Conservation (phyloP, 352 stramenopile genomes). For the Salisapilia sapeloensis region DNA sequence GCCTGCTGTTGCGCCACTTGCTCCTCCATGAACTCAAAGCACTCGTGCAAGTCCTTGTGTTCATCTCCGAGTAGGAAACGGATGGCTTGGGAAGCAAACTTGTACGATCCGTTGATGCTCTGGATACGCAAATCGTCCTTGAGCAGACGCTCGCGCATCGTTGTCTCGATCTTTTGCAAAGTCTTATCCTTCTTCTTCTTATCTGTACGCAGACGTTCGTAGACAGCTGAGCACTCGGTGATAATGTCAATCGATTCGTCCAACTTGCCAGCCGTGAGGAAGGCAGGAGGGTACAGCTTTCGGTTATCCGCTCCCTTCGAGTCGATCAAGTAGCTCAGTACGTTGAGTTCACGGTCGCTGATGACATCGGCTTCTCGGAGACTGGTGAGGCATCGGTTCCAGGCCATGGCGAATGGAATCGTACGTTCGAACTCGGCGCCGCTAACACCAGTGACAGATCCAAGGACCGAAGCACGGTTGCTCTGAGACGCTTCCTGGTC, state of each 20-base stretch:
- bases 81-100: slow-evolving; percentile 74
- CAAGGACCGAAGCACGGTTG: slow-evolving; percentile 35
- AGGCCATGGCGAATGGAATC: slow-evolving; percentile 77
- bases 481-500: slow-evolving; percentile 37
- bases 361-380: slow-evolving; percentile 72
- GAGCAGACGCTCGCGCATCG: slow-evolving; percentile 65
- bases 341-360: slow-evolving; percentile 68
- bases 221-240: slow-evolving; percentile 52
- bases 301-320: slow-evolving; percentile 51
- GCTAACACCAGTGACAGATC: slow-evolving; percentile 57
- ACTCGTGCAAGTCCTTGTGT: slow-evolving; percentile 69
- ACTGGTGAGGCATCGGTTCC: slow-evolving; percentile 63
- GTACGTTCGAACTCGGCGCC: slow-evolving; percentile 71
- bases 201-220: slow-evolving; percentile 69
- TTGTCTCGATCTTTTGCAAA: slow-evolving; percentile 74
- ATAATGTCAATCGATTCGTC: slow-evolving; percentile 80
- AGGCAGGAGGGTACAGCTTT: slow-evolving; percentile 73
- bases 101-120: slow-evolving; percentile 70
- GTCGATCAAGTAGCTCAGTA: slow-evolving; percentile 78
- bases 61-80: slow-evolving; percentile 66
- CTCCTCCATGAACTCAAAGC: slow-evolving; percentile 78
- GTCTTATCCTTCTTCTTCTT: slow-evolving; percentile 84
- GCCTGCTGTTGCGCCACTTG: slow-evolving; percentile 53
- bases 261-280: slow-evolving; percentile 73
- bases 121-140: slow-evolving; percentile 77